A percentile compares a stretch with the other conserved stretches of the same genome.
phyloP scores from a whole-genome alignment of 1,284 basidiomycete species.

The Pseudomicrostroma phylloplanum region DNA sequence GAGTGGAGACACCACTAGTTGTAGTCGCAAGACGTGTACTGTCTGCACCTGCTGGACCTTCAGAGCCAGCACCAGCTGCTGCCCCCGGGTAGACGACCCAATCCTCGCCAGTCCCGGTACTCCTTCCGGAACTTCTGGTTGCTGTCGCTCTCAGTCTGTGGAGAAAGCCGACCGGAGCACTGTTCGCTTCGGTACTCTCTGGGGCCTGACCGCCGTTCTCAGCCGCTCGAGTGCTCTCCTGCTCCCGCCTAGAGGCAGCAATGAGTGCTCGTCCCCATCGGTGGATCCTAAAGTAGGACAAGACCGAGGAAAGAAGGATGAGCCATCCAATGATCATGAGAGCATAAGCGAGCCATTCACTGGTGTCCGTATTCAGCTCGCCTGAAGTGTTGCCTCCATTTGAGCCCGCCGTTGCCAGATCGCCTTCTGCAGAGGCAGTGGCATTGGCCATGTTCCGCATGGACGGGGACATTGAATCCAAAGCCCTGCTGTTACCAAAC shows the following conservation, averaged over 20 bases:
- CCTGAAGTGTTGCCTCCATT: background rate
- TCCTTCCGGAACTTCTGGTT: conserved; percentile 3
- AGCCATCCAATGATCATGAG: conserved; percentile 91
- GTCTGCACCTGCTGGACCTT: conserved; percentile 2
- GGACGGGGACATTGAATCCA: background rate
- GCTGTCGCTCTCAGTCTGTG: conserved; percentile 15
- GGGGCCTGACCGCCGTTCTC: conserved; percentile 11
- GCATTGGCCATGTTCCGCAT: background rate
- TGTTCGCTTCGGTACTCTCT: background rate
- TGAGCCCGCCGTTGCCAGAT: background rate
- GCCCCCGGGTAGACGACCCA: conserved; percentile 41
- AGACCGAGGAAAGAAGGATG: conserved; percentile 61
- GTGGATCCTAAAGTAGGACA: conserved; percentile 62
- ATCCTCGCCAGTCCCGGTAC: conserved; percentile 22
- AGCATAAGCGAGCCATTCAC: conserved; percentile 80
- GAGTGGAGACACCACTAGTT: background rate
- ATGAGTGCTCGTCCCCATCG: conserved; percentile 41
- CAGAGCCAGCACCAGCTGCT: conserved; percentile 5
- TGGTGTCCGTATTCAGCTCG: conserved; percentile 53
- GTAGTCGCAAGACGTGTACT: background rate
- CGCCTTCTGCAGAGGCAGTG: background rate
- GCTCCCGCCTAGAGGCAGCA: conserved; percentile 30
- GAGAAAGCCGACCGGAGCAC: conserved; percentile 23
- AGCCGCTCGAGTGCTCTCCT: conserved; percentile 9
- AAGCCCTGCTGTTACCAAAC: background rate